Conservation (phyloP, 2,329 filamentous ascomycete species). For the Diatrype stigma region DNA sequence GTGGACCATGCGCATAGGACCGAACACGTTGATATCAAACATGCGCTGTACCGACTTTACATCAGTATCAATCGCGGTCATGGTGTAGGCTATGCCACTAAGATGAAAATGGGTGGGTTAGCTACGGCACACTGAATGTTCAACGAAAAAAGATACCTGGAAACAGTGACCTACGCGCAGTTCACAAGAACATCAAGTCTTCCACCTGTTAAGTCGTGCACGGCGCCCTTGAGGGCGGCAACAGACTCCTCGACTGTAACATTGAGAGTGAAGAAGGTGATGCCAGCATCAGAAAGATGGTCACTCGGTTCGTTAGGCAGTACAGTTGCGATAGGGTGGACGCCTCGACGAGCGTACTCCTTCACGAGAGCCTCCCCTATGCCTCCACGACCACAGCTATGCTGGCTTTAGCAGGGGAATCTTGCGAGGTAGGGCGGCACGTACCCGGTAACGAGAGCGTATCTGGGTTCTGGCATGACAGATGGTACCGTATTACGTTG, state of each 20-base stretch:
- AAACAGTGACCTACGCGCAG: constrained; percentile 1
- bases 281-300: constrained; percentile 10
- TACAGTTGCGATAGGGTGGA: constrained; percentile 14
- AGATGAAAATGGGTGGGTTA: no score
- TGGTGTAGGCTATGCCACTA: constrained; percentile 8
- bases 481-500: no score
- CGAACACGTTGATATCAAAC: constrained; percentile 17
- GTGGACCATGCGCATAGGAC: constrained; percentile 16
- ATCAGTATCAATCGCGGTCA: constrained; percentile 13
- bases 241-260: constrained; percentile 14
- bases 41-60: constrained; percentile 6
- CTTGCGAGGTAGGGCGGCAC: neutral
- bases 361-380: constrained; percentile 18
- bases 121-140: no score
- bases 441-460: constrained; percentile 6
- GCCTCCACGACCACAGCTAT: constrained; percentile 16
- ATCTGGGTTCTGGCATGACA: no score
- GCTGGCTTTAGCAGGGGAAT: neutral
- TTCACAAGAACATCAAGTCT: constrained; percentile 2
- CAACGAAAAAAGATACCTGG: no score
- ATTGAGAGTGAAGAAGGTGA: constrained; percentile 9
- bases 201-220: neutral
- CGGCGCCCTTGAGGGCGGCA: neutral
- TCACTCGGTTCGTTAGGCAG: constrained; percentile 8
- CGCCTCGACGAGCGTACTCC: constrained; percentile 3